Base-by-base conservation (phyloP, 331 rosid genomes). In the Rhamnella rubrinervis region DNA sequence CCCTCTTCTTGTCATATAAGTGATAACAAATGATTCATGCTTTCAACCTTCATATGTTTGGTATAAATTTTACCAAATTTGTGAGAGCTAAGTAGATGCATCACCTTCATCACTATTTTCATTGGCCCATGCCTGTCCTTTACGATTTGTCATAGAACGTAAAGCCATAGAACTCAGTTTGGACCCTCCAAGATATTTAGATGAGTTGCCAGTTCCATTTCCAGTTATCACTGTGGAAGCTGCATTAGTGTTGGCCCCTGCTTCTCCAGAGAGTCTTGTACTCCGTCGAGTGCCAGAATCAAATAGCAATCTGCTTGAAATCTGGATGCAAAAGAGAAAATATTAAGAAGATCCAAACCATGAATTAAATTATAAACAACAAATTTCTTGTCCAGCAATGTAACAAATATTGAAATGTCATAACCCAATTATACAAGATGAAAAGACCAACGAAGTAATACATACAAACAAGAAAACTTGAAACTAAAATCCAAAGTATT, bases 281-380 rank as follows among this genome's bases (percentile, higher is more conserved):
- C 96, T 95, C 72, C 99, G 87, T 64, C 97, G 90, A 61, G 87
- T 93, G 65, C 92, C 97, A 79, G 99, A 91, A 87, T 95, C 99
- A 77, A 93, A 84, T 76, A 92, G 91, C 78, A 95, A 85, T 73
- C 96, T 89, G 74, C 97, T 96, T 66, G 99, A 95, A 75, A 95
- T 91, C 99, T 95, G 90, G 75, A 57, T 79, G 57, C 58, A 66
- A 51, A 57, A 40, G 37, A 57, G 39, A 65, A 44, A 63, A 59
- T 6, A 59, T 31, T 31, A 31, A 31, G 5, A 31, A 31, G 35
- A 4, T 31, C 19, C 14, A 38, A 73, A 57, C 15, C n/a, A 72
- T 23, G 19, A 28, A 71, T 49, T 13, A 35, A 56, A 56, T 13
- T 31, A 41, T 17, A 52, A 44, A 40, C 55, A 1, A 38, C 14